Evolutionary conservation across 805 yeast species (phyloP), one percentile per base, ranked within the genome.

Genomic region (Helenozyma baotianmanensis): DNA sequence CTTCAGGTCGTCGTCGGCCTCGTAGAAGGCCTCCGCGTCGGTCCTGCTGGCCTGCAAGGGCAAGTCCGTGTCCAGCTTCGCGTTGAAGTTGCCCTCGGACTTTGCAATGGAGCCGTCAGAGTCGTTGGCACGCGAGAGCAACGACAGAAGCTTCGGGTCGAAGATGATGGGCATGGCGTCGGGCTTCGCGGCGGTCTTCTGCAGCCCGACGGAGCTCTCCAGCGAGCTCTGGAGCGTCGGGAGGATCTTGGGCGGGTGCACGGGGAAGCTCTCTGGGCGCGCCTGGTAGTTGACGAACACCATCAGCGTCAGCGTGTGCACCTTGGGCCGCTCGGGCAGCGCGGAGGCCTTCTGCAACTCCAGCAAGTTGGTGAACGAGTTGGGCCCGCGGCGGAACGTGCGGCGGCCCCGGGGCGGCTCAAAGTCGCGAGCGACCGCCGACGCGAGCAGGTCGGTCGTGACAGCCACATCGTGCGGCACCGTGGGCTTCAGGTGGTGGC

Each of bases 401-500:
- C 26, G 27, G 6, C 38, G 28, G 13, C 37, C 41, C 14, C 10
- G 23, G 8, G 43, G 43, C 4, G 48, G 46, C 33, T 30, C 47
- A 13, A 39, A 29, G 1, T 42, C 48, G 9, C 42, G 36, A 12
- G 21, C 16, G 8, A 35, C 25, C 2, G 38, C 40, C 11, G 32
- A 31, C 12, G 42, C 34, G n/a, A 46, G 40, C 8, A 31, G 16
- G 27, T 46, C 47, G 3, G 35, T 29, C n/a, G 40, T 33, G n/a
- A n/a, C n/a, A n/a, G n/a, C n/a, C n/a, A n/a, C n/a, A n/a, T n/a
- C n/a, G 19, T 37, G 16, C 6, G 30, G 22, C 19, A 42, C 30
- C 5, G 31, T 18, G 11, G 40, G 25, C 28, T 40, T 52, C 11
- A 42, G 18, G 29, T 46, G 50, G 35, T 45, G 43, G 27, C 47